Conservation (phyloP, 2,329 filamentous ascomycete genomes). For the Penicillium sp. region DNA sequence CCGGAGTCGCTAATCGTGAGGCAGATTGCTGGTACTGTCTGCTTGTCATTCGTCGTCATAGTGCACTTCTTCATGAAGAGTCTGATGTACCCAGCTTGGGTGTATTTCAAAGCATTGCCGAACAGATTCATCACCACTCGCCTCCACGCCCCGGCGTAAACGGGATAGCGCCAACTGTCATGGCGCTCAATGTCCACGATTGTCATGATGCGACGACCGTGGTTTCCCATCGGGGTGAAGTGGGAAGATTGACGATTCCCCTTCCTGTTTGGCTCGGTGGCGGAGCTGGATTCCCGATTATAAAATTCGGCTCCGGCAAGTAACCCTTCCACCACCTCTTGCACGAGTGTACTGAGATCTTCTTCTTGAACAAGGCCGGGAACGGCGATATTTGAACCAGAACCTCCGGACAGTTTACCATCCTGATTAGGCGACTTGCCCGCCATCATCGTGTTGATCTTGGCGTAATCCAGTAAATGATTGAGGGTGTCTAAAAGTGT, state of each 20-base stretch:
- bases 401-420: neutral
- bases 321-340: conserved; percentile 16
- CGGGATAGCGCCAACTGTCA: conserved; percentile 39
- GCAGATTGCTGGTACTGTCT: conserved; percentile 8
- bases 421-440: neutral
- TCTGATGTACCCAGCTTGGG: conserved; percentile 36
- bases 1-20: conserved; percentile 23
- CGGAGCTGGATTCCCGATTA: conserved; percentile 3
- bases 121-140: conserved; percentile 47
- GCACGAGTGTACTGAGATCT: conserved; percentile 10
- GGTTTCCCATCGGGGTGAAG: neutral
- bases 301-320: conserved; percentile 15
- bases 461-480: conserved; percentile 30
- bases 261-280: neutral
- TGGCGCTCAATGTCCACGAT: conserved; percentile 40
- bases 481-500: conserved; percentile 41
- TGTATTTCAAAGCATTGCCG: conserved; percentile 47
- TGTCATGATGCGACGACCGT: conserved; percentile 13
- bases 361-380: conserved; percentile 7
- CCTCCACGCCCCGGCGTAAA: conserved; percentile 44
- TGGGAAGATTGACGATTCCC: neutral
- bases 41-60: neutral
- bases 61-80: conserved; percentile 14
- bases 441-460: conserved; percentile 21
- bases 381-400: neutral